Conservation (phyloP, 441 rosid genomes). For the Euphorbia schlechtendalii region DNA sequence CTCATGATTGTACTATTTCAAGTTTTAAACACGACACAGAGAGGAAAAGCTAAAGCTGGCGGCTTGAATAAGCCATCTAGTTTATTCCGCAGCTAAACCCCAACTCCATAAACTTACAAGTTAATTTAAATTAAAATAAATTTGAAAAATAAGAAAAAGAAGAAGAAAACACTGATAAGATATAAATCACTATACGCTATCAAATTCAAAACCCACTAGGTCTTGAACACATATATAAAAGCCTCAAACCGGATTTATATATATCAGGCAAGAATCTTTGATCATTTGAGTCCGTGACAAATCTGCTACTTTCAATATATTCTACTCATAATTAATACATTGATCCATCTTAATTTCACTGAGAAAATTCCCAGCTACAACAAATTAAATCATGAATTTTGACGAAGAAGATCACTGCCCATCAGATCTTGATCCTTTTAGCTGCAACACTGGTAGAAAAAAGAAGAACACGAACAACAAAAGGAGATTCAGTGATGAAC, state of each 20-base stretch:
- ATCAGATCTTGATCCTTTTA: conserved; percentile 3
- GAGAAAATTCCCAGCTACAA: neutral
- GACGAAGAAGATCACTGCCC: conserved; percentile 37
- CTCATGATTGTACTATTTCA: too few relatives aligned
- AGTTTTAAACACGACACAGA: too few relatives aligned
- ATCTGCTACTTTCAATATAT: neutral
- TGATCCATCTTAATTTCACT: neutral
- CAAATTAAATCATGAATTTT: conserved; percentile 25
- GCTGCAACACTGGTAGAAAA: conserved; percentile 23
- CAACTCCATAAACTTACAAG: too few relatives aligned
- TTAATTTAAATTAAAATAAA: neutral
- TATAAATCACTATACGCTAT: conserved; percentile 24
- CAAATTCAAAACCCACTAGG: neutral
- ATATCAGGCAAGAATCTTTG: neutral
- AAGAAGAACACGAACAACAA: conserved; percentile 43
- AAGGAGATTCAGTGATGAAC: conserved; percentile 79
- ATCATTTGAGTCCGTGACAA: conserved; percentile 10
- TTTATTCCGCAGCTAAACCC: too few relatives aligned
- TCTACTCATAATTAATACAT: conserved; percentile 7
- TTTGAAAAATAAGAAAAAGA: neutral
- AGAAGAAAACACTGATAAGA: conserved; percentile 5
- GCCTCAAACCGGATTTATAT: conserved; percentile 1
- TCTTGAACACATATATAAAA: neutral
- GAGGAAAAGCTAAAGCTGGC: too few relatives aligned
- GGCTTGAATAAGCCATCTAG: too few relatives aligned